Percentiles rank a stretch among this genome's conserved stretches.
These are phyloP conservation scores for Coffea humblotiana DNA, from an alignment of 305 asterid species.

Conservation along the genomic window DNA sequence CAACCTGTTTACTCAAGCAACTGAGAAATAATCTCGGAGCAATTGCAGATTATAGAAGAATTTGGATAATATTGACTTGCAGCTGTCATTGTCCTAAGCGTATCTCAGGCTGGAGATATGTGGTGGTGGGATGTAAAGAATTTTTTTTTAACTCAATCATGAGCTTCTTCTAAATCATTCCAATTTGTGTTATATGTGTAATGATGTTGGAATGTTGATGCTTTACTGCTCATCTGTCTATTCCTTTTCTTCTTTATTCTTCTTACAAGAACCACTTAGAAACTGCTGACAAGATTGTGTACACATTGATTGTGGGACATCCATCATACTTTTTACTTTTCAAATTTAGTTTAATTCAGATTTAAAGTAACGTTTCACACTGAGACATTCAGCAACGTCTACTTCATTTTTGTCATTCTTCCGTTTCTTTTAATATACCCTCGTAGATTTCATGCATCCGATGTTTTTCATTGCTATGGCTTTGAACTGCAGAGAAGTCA, in stretches of 20 bases:
- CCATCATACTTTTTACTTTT: slow-evolving; percentile 21
- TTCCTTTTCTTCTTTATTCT: slow-evolving; percentile 20
- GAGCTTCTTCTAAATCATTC: not conserved
- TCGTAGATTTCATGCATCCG: not conserved
- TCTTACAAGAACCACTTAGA: not conserved
- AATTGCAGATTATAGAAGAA: not conserved
- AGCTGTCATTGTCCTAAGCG: not conserved
- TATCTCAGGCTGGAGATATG: not conserved
- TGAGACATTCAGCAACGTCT: not conserved
- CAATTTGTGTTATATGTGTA: not conserved
- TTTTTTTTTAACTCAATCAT: slow-evolving; percentile 3
- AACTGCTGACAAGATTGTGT: slow-evolving; percentile 7
- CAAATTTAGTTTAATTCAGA: not conserved
- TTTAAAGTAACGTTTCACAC: not conserved
- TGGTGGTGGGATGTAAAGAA: slow-evolving; percentile 7
- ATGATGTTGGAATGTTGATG: slow-evolving; percentile 16
- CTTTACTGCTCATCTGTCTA: slow-evolving; percentile 21
- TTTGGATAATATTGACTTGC: not conserved
- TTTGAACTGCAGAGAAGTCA: slow-evolving; percentile 45
- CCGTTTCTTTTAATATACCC: not conserved
- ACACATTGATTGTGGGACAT: slow-evolving; percentile 24
- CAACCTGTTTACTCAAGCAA: not conserved
- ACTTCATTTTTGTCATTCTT: not conserved
- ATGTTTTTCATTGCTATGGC: not conserved
- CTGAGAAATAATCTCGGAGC: not conserved